These are phyloP conservation scores for Neospora caninum DNA, from an alignment of 169 alveolate genomes.

Conservation along the genomic window DNA sequence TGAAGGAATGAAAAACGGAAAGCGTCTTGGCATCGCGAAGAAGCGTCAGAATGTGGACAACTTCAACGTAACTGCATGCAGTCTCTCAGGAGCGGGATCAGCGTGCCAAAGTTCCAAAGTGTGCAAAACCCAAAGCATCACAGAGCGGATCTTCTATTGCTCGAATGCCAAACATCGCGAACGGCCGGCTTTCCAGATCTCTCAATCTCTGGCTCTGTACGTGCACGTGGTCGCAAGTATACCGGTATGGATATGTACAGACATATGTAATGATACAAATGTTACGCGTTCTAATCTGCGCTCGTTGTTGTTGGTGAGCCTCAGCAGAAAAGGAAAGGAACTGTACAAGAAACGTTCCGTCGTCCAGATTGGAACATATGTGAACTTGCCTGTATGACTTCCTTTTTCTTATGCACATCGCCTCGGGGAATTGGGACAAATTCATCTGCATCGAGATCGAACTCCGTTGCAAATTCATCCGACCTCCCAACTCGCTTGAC, in stretches of 20 bases:
- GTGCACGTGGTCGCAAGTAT: too few species aligned
- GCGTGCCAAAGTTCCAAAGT: not conserved
- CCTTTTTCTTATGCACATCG: slow-evolving; percentile 99
- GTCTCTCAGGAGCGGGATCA: not conserved
- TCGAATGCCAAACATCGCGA: not conserved
- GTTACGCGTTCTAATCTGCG: not conserved
- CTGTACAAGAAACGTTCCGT: not conserved
- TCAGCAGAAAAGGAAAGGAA: not conserved
- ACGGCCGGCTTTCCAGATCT: not conserved
- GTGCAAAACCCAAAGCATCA: not conserved
- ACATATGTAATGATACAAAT: not conserved
- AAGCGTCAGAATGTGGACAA: not conserved
- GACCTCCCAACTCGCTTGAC: slow-evolving; percentile 98
- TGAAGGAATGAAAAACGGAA: slow-evolving; percentile 70
- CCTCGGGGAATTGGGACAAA: slow-evolving; percentile 99
- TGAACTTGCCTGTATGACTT: slow-evolving; percentile 88
- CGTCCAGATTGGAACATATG: too few species aligned
- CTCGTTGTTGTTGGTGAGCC: not conserved
- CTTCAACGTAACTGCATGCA: too few species aligned
- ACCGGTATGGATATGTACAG: too few species aligned
- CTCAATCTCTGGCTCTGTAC: not conserved
- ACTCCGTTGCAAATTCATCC: slow-evolving; percentile 97
- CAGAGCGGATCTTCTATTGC: not conserved
- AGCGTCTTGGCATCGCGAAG: not conserved
- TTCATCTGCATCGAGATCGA: slow-evolving; percentile 97